phyloP scores from a whole-genome alignment of 2,329 filamentous ascomycete species.

The Aspergillus sojae region DNA sequence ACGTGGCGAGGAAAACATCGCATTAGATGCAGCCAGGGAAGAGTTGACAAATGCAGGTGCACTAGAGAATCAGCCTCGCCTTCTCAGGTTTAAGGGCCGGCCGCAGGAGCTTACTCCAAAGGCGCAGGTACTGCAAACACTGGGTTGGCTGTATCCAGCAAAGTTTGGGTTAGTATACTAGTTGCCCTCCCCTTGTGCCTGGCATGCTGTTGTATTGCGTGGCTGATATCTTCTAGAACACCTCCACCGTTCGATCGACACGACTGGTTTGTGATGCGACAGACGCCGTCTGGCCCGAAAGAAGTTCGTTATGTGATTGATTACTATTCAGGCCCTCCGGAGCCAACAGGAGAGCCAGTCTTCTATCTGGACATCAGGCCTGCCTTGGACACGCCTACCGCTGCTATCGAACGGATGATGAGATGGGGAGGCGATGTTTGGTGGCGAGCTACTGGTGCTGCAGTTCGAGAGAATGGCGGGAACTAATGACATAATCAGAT shows the following conservation, averaged over 20 bases:
- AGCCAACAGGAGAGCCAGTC: constrained; percentile 84
- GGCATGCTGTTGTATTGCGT: background rate
- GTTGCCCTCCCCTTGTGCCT: background rate
- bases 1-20: constrained; percentile 69
- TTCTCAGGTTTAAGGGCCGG: constrained; percentile 85
- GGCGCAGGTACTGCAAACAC: constrained; percentile 77
- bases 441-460: constrained; percentile 82
- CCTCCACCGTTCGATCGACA: constrained; percentile 94
- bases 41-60: constrained; percentile 40
- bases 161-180: constrained; percentile 67
- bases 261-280: constrained; percentile 89
- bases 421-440: constrained; percentile 92
- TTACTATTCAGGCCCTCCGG: constrained; percentile 84
- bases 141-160: constrained; percentile 77
- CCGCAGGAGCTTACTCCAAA: constrained; percentile 91
- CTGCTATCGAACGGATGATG: constrained; percentile 78
- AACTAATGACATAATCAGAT: constrained; percentile 5
- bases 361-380: constrained; percentile 95
- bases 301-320: constrained; percentile 95
- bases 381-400: constrained; percentile 77
- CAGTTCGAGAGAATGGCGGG: constrained; percentile 44
- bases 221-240: constrained; percentile 52
- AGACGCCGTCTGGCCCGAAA: constrained; percentile 66
- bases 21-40: constrained; percentile 57
- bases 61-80: constrained; percentile 61